Base-by-base conservation (phyloP, 805 yeast genomes). In the Wickerhamiella lipophila region DNA sequence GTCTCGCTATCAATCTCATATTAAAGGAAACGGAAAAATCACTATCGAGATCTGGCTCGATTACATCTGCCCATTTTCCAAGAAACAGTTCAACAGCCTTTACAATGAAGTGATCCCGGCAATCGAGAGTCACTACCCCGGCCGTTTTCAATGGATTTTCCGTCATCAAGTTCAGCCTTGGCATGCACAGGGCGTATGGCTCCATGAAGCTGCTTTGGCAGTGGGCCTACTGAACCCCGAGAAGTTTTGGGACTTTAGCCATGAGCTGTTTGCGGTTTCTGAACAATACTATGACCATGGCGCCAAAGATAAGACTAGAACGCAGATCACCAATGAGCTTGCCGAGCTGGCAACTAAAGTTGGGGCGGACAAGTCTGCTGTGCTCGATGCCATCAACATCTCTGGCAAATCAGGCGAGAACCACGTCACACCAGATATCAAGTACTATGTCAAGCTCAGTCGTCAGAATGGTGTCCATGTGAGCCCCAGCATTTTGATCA, bases 161-260 rank as follows among this genome's bases (percentile, higher is more conserved):
- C 73, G 78, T 53, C 81, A 83, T 58, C 86, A 80, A 36, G 70
- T 82, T n/a, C 95, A 86, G 67, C 92, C 94, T 55, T 86, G 95
- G 95, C 95, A 86, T 62, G 80, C 88, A 40, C 76, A 78, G 49
- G 79, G 89, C 1, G 73, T 76, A 4, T 64, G 76, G 32, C 68
- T 78, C 35, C 81, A 81, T 60, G 95, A 86, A 59, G 81, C 82
- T 38, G 72, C 82, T 0, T 62, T 86, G 22, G 87, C 80, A 0
- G 78, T 80, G 26, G 83, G 82, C n/a, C 56, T 53, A 42, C 67
- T 73, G 44, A 69, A 66, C 13, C 81, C 83, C 0, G 63, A 60
- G 1, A 63, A 67, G 53, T 77, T 81, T 61, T 74, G 85, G 73
- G 67, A 74, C 34, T 75, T 78, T 42, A 73, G 81, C 9, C 63